A percentile compares a stretch with the other conserved stretches of the same genome.
Conservation (phyloP, 371 early-diverging fungal genomes). For the Circinella minor region DNA sequence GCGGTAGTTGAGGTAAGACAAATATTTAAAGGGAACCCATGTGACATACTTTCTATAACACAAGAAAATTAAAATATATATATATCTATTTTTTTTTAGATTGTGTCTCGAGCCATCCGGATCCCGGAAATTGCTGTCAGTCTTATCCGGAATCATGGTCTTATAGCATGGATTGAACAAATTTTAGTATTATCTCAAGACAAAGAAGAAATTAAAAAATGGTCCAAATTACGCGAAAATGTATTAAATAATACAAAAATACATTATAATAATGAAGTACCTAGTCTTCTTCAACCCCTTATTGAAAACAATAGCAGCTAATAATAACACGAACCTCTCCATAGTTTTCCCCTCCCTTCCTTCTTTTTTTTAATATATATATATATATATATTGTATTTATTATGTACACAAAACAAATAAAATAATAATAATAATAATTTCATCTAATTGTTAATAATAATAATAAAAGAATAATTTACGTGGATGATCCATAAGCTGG, state of each 20-base stretch:
- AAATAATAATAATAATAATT: background rate
- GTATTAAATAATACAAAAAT: background rate
- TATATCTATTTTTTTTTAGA: conserved; percentile 30
- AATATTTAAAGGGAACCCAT: background rate
- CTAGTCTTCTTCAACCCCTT: background rate
- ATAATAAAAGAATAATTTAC: background rate
- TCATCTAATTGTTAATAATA: too few relatives aligned
- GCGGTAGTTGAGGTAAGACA: conserved; percentile 36
- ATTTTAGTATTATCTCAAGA: conserved; percentile 38
- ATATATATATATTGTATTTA: too few relatives aligned
- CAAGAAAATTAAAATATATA: too few relatives aligned
- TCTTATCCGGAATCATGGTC: conserved; percentile 62
- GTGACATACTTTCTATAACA: too few relatives aligned
- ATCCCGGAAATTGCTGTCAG: conserved; percentile 57
- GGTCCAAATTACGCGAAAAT: conserved; percentile 10
- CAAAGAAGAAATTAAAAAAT: conserved; percentile 26
- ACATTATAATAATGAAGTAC: background rate
- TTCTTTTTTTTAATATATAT: background rate
- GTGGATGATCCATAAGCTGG: background rate
- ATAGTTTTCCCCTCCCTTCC: background rate
- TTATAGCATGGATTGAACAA: conserved; percentile 64
- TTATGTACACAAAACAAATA: conserved; percentile 4
- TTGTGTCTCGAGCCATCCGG: conserved; percentile 55
- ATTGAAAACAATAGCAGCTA: conserved; percentile 5
- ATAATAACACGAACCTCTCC: too few relatives aligned